These are phyloP conservation scores for Colletotrichum sp. DNA, from an alignment of 2,329 filamentous ascomycete species.

Conservation along the genomic window DNA sequence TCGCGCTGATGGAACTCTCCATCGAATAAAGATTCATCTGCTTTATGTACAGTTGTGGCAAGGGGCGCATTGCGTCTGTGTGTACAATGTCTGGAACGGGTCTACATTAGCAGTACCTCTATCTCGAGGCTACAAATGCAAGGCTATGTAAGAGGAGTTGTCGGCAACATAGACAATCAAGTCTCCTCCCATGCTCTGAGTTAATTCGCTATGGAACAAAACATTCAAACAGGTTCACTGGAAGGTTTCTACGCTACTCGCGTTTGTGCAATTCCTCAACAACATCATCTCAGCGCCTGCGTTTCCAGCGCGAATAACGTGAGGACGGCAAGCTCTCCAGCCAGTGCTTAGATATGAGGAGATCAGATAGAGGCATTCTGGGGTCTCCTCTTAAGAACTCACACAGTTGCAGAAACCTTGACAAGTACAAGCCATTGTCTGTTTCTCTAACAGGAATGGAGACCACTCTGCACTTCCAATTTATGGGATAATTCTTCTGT, in stretches of 20 bases:
- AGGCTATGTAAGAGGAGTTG: background rate
- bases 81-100: rapidly evolving
- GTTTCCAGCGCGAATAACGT: background rate
- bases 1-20: background rate
- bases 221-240: background rate
- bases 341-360: background rate
- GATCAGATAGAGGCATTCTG: too few species aligned
- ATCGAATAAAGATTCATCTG: background rate
- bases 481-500: too few species aligned
- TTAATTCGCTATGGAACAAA: too few species aligned
- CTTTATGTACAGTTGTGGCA: background rate
- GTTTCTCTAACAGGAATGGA: too few species aligned
- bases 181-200: too few species aligned
- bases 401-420: too few species aligned
- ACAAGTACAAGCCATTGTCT: too few species aligned
- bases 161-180: too few species aligned
- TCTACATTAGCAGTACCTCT: background rate
- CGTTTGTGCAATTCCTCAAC: background rate
- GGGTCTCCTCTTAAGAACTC: too few species aligned
- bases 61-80: background rate
- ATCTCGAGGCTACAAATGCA: background rate
- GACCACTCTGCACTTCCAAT: too few species aligned
- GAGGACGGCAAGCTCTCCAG: background rate
- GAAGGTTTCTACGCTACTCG: rapidly evolving
- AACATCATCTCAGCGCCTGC: background rate